Evolutionary conservation across 305 asterid genomes (phyloP).

Genomic region (Solanum hybrid): DNA sequence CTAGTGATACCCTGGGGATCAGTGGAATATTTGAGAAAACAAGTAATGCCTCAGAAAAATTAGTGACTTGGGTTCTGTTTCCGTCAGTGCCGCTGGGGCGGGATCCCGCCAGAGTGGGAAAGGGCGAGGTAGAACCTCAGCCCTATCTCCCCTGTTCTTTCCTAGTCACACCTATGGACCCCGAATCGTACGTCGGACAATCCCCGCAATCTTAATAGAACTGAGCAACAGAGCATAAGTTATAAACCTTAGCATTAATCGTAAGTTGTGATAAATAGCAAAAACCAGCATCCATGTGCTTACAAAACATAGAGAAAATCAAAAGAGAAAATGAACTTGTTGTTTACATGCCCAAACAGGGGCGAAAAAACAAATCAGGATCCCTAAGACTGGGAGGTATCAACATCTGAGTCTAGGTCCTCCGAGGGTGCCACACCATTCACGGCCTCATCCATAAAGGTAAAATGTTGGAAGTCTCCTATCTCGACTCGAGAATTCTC

Average conservation of each 20-base stretch:
- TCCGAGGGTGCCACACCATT: not conserved
- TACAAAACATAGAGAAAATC: not conserved
- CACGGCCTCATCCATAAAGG: not conserved
- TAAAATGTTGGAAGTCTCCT: not conserved
- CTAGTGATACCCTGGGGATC: not conserved
- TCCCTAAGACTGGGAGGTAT: not conserved
- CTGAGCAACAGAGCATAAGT: not conserved
- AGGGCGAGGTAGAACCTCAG: not conserved
- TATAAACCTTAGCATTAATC: not conserved
- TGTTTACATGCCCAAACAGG: not conserved
- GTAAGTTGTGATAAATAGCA: no score
- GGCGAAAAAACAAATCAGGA: not conserved
- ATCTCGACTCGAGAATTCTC: not conserved
- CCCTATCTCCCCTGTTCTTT: not conserved
- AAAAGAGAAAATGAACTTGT: not conserved
- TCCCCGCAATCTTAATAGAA: not conserved
- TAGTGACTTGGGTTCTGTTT: not conserved
- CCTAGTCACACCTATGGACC: not conserved
- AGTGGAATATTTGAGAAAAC: not conserved
- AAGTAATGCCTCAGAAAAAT: not conserved
- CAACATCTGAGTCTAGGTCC: not conserved
- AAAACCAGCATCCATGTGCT: not conserved
- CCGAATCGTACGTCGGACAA: not conserved
- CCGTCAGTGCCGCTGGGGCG: not conserved
- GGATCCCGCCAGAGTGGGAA: not conserved